These are phyloP conservation scores for Penicillium verhagenii DNA, from an alignment of 495 filamentous ascomycete genomes.

Conservation along the genomic window DNA sequence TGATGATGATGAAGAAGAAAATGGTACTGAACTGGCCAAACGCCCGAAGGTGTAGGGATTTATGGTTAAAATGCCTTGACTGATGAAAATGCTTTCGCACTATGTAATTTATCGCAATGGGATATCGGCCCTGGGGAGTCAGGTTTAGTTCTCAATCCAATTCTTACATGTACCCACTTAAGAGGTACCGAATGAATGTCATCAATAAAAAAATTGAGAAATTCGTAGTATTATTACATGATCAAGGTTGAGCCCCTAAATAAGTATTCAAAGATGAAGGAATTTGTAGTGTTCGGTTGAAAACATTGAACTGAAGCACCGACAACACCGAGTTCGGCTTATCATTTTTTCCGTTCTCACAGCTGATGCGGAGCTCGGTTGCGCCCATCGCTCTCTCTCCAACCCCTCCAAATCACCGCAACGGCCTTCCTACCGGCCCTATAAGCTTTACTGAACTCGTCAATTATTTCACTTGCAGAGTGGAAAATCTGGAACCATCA, in stretches of 20 bases:
- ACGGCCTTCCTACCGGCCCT: slow-evolving; percentile 1
- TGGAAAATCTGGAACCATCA: background rate
- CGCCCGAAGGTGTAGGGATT: slow-evolving; percentile 41
- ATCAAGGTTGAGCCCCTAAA: no score
- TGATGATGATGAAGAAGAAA: slow-evolving; percentile 47
- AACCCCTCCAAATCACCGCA: slow-evolving; percentile 20
- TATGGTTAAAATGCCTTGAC: background rate
- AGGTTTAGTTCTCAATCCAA: background rate
- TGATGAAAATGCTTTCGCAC: slow-evolving; percentile 1
- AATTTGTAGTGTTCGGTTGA: background rate
- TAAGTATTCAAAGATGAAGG: background rate
- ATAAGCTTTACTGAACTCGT: background rate
- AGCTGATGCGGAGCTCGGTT: slow-evolving; percentile 33
- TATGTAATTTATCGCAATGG: slow-evolving; percentile 23
- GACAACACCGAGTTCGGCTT: slow-evolving; percentile 19
- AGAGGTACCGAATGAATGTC: background rate
- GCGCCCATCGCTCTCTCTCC: slow-evolving; percentile 9
- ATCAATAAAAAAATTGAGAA: background rate
- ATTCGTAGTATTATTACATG: background rate
- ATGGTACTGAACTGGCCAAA: slow-evolving; percentile 26
- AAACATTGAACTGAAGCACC: background rate
- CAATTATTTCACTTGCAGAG: background rate
- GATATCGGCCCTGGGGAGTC: slow-evolving; percentile 1
- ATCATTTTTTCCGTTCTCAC: slow-evolving; percentile 33
- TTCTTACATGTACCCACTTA: no score